phyloP scores from a whole-genome alignment of 768 basidiomycete genomes.

The Tricholoma bakamatsutake region DNA sequence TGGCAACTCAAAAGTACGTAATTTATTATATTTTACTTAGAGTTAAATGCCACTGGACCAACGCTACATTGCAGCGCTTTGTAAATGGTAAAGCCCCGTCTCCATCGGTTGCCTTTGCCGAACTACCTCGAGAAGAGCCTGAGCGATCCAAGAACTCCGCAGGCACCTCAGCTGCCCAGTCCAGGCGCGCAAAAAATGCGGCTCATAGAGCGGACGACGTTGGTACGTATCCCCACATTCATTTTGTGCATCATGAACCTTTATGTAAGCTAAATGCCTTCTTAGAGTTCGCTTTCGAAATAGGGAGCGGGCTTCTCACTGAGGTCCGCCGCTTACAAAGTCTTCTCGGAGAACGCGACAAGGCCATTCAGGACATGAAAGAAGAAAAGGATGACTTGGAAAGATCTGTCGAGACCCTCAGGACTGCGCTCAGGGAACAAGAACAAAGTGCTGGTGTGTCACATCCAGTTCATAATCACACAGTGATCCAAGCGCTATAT shows the following conservation, averaged over 20 bases:
- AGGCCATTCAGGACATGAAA: constrained; percentile 85
- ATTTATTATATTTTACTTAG: constrained; percentile 4
- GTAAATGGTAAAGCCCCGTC: constrained; percentile 42
- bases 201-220: constrained; percentile 87
- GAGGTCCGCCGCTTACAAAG: constrained; percentile 91
- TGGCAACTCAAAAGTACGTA: constrained; percentile 52
- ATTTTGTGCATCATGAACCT: constrained; percentile 7
- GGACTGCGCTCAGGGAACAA: constrained; percentile 68
- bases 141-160: constrained; percentile 57
- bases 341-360: constrained; percentile 87
- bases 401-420: constrained; percentile 67
- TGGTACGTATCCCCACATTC: constrained; percentile 42
- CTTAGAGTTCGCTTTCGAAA: constrained; percentile 95
- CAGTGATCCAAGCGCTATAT: constrained; percentile 6
- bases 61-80: constrained; percentile 26
- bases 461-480: constrained; percentile 1
- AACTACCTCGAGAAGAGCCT: constrained; percentile 52
- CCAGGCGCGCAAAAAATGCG: constrained; percentile 86
- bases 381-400: constrained; percentile 91
- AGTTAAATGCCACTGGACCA: not conserved
- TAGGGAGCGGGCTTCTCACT: constrained; percentile 85
- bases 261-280: constrained; percentile 15
- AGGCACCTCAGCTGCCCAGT: constrained; percentile 77
- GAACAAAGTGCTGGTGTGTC: constrained; percentile 72
- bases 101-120: constrained; percentile 37